These are phyloP conservation scores for Abrus precatorius DNA, from an alignment of 306 rosid genomes.

Conservation along the genomic window DNA sequence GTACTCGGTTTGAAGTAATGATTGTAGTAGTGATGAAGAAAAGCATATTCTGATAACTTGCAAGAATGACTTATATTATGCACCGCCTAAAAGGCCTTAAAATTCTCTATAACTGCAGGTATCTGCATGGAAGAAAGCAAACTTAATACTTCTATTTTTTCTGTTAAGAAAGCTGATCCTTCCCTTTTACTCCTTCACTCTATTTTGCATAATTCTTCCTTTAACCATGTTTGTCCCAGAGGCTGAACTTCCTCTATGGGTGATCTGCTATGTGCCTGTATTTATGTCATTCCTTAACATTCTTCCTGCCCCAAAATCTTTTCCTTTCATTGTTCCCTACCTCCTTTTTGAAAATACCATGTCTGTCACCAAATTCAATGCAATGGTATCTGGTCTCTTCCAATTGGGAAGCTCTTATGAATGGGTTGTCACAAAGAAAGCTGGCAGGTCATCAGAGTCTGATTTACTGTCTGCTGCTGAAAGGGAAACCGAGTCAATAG, in stretches of 20 bases:
- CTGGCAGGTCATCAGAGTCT: conserved; percentile 91
- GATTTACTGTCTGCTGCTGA: conserved; percentile 83
- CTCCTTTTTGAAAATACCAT: conserved; percentile 94
- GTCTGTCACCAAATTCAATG: conserved; percentile 98
- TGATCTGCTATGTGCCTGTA: conserved; percentile 90
- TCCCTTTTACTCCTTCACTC: conserved; percentile 94
- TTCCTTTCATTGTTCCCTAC: conserved; percentile 93
- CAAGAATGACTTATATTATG: conserved; percentile 26
- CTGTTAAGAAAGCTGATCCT: conserved; percentile 90
- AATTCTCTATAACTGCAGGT: conserved; percentile 69
- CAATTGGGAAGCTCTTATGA: conserved; percentile 95
- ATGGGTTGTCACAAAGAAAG: conserved; percentile 95
- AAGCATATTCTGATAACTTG: conserved; percentile 19
- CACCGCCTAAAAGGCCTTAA: conserved; percentile 32
- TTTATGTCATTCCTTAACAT: conserved; percentile 91
- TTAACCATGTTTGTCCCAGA: conserved; percentile 96
- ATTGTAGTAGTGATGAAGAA: conserved; percentile 38
- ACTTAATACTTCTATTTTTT: conserved; percentile 87
- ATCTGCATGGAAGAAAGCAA: conserved; percentile 86
- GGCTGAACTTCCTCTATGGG: conserved; percentile 96
- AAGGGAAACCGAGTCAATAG: conserved; percentile 66
- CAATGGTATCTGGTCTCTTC: conserved; percentile 94
- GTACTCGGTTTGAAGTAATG: conserved; percentile 35
- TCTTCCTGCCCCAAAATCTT: conserved; percentile 92
- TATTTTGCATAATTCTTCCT: conserved; percentile 96